Conservation (phyloP, 345 rosid species). For the Gossypium sturtianum region DNA sequence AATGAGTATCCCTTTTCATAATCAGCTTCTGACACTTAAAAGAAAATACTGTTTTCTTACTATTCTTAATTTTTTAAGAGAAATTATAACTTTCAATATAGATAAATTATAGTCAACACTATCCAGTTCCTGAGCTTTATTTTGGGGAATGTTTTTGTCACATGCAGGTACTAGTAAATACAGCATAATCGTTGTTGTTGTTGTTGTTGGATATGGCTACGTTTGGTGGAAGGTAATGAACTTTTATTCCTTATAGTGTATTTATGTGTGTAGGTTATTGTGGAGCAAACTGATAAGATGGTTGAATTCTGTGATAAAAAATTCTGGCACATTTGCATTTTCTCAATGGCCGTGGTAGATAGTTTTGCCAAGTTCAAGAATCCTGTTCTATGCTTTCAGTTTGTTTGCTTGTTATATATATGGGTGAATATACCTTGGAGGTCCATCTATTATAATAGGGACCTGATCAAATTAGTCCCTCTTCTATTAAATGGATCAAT, state of each 20-base stretch:
- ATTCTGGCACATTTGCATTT: not conserved
- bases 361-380: not conserved
- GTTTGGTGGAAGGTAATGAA: constrained; percentile 75
- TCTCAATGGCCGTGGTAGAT: not conserved
- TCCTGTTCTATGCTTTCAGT: not conserved
- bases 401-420: not conserved
- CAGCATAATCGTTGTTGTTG: constrained; percentile 42
- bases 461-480: too few species aligned
- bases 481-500: too few species aligned
- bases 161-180: constrained; percentile 51
- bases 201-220: constrained; percentile 63
- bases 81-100: not conserved
- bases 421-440: too few species aligned
- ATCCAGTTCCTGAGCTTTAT: constrained; percentile 4
- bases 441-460: too few species aligned
- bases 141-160: constrained; percentile 9
- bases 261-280: not conserved
- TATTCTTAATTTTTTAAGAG: not conserved
- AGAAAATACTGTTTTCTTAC: not conserved
- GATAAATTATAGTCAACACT: not conserved
- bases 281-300: not conserved
- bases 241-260: not conserved
- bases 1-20: not conserved
- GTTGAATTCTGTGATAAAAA: not conserved
- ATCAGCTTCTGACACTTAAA: not conserved